These are phyloP conservation scores for Cenococcum geophilum DNA, from an alignment of 495 filamentous ascomycete genomes.

Conservation along the genomic window DNA sequence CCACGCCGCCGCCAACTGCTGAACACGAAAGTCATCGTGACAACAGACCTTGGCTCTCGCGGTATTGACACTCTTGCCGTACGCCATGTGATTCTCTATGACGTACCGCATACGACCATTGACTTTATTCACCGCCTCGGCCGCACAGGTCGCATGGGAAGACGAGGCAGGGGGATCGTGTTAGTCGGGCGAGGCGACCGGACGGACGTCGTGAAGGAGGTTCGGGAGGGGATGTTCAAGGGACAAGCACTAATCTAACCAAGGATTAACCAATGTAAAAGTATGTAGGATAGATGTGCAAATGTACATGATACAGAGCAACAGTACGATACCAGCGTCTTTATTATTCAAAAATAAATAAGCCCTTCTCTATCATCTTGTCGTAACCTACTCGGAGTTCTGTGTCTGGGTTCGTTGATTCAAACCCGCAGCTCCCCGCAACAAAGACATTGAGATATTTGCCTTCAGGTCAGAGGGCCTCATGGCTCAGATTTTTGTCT, in stretches of 20 bases:
- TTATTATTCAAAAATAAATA: no score
- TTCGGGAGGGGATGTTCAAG: conserved; percentile 89
- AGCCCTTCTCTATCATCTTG: no score
- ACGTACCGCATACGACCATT: conserved; percentile 91
- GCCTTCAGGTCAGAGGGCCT: not conserved
- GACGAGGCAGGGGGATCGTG: conserved; percentile 81
- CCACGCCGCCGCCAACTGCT: conserved; percentile 42
- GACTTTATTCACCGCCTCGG: conserved; percentile 96
- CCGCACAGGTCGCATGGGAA: conserved; percentile 84
- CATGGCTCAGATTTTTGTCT: conserved; percentile 1
- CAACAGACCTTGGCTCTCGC: conserved; percentile 83
- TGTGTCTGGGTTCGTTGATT: no score
- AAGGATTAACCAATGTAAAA: not conserved
- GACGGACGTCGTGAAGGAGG: conserved; percentile 83
- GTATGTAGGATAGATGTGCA: not conserved
- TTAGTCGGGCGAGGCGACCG: conserved; percentile 84
- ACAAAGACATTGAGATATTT: not conserved
- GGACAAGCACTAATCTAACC: conserved; percentile 74
- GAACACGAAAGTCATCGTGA: conserved; percentile 85
- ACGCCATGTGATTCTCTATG: conserved; percentile 82
- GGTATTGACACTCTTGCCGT: conserved; percentile 95
- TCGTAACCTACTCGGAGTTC: no score
- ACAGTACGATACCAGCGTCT: no score
- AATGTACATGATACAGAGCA: no score
- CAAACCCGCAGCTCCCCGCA: not conserved